Base-by-base conservation (phyloP, 208 protist genomes). In the Leishmania turanica region DNA sequence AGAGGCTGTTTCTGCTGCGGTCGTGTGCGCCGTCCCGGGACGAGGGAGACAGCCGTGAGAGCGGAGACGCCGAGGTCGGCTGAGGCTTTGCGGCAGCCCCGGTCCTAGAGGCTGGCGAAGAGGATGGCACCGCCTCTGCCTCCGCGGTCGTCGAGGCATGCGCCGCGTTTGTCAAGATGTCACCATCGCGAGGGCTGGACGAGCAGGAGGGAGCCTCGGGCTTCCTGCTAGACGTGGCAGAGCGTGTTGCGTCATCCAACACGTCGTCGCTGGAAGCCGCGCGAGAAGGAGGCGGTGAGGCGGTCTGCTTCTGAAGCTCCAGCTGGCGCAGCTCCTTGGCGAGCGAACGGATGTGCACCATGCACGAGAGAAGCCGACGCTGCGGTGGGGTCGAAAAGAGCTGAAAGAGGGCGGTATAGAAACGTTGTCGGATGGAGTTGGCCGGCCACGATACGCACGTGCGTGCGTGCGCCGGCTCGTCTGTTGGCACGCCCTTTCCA, bases 321-420 rank as follows among this genome's bases (percentile, higher is more conserved):
- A 85, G 47, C 17, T 85, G 77, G 75, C 56, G 76, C 34, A 88
- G 78, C 53, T 88, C 85, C 81, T 86, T 86, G 24, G 80, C 85
- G 51, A 88, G 85, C 3, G 80, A 83, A 37, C 81, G 80, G 6
- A 88, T 47, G 68, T 68, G 84, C 60, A 47, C 79, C 80, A 84
- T 87, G 42, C 65, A 34, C 47, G 42, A 24, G 0, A 34, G 8
- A 73, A 24, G 40, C 31, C 27, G 21, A 31, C 49, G 21, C 21
- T 51, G 68, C 68, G 40, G 45, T 53, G 68, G 24, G 13, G 45
- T 73, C 68, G 42, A 13, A 53, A 37, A 2, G 5, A 17, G 21
- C 21, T 19, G 15, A 34, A 27, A 54, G 42, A 47, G 2, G 13
- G 7, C 7, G 37, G 7, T 47, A 11, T 53, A 53, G 68, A 13